phyloP scores from a whole-genome alignment of 257 asterid species.

The Penstemon eatonii region DNA sequence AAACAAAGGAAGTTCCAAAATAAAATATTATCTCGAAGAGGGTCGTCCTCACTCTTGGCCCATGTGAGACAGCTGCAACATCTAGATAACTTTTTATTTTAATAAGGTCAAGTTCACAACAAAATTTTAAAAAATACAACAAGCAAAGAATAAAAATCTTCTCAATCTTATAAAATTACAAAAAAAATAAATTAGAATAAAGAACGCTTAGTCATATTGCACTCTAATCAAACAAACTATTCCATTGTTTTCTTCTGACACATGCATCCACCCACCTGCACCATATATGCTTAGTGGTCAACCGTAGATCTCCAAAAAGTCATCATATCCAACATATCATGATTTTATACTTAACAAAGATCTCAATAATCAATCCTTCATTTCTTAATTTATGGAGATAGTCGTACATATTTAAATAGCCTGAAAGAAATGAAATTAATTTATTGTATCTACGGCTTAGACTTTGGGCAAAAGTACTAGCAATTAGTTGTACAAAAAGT shows the following conservation, averaged over 20 bases:
- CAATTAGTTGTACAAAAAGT: neutral
- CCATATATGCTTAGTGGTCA: slow-evolving; percentile 30
- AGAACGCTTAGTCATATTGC: slow-evolving; percentile 26
- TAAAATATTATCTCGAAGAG: slow-evolving; percentile 17
- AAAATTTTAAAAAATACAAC: slow-evolving; percentile 15
- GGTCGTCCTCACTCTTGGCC: slow-evolving; percentile 29
- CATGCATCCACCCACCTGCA: slow-evolving; percentile 30
- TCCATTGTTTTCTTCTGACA: neutral
- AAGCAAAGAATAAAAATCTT: slow-evolving; percentile 33
- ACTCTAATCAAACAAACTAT: slow-evolving; percentile 23
- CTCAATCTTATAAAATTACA: slow-evolving; percentile 17
- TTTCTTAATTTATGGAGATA: neutral
- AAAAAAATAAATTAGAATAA: neutral
- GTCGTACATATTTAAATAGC: neutral
- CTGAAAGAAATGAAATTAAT: neutral
- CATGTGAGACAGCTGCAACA: slow-evolving; percentile 38
- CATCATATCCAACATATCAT: slow-evolving; percentile 23
- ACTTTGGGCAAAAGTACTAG: neutral
- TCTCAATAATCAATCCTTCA: slow-evolving; percentile 19
- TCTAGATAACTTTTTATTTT: slow-evolving; percentile 31
- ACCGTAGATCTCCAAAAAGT: slow-evolving; percentile 11
- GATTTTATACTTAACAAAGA: slow-evolving; percentile 9
- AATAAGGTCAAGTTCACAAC: slow-evolving; percentile 26
- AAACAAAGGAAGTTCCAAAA: neutral
- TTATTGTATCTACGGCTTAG: neutral